A percentile compares a stretch with the other conserved stretches of the same genome.
Evolutionary conservation across 306 rosid genomes (phyloP).

Genomic region (Phaseolus lunatus): DNA sequence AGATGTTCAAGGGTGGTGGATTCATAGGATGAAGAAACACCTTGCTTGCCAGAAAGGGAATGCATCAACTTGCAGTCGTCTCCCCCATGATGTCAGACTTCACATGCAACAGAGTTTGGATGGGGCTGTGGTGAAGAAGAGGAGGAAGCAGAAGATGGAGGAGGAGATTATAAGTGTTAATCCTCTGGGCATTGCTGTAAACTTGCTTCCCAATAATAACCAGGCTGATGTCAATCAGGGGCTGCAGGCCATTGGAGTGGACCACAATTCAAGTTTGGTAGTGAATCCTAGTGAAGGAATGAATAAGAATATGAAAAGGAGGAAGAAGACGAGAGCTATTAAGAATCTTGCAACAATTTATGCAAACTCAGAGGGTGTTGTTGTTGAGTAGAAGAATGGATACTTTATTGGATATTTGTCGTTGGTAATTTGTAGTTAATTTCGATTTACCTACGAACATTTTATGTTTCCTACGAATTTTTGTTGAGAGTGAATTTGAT

Average conservation of each 20-base stretch:
- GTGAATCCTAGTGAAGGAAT: conserved; percentile 59
- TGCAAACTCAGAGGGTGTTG: conserved; percentile 52
- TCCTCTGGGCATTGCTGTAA: conserved; percentile 53
- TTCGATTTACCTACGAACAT: too few relatives aligned
- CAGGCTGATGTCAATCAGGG: conserved; percentile 59
- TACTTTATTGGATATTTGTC: too few relatives aligned
- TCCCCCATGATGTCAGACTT: conserved; percentile 77
- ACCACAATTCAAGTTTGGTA: conserved; percentile 49
- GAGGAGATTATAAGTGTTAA: conserved; percentile 69
- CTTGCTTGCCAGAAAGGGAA: conserved; percentile 92
- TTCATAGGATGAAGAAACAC: conserved; percentile 97
- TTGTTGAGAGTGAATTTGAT: too few relatives aligned
- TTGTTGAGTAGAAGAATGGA: conserved; percentile 48
- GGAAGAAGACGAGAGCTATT: conserved; percentile 68
- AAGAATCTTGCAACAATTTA: conserved; percentile 49
- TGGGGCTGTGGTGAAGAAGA: conserved; percentile 85
- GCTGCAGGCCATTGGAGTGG: conserved; percentile 53
- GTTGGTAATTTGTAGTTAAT: too few relatives aligned
- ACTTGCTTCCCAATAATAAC: conserved; percentile 44
- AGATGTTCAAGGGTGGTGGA: conserved; percentile 95
- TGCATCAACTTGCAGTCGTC: conserved; percentile 79
- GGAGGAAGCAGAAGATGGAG: conserved; percentile 84
- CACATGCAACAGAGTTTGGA: conserved; percentile 81
- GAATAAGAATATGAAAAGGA: conserved; percentile 56
- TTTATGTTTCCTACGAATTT: too few relatives aligned